Conservation (phyloP, 2,329 filamentous ascomycete genomes). For the Trichophyton mentagrophytes region DNA sequence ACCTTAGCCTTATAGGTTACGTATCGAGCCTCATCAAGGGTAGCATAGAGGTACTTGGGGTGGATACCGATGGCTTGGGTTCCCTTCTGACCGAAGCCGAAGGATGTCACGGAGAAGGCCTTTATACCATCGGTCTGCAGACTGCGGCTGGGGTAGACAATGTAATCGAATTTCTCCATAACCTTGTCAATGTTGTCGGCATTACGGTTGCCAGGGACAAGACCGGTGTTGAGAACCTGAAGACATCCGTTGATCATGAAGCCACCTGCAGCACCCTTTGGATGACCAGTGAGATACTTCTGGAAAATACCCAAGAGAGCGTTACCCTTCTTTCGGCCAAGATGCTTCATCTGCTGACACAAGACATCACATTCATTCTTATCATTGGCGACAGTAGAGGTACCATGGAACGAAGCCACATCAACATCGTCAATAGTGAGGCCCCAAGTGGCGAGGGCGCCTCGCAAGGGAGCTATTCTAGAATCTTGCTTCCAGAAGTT, state of each 20-base stretch:
- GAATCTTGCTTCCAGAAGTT: conserved; percentile 97
- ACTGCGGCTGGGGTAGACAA: conserved; percentile 87
- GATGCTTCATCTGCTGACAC: conserved; percentile 87
- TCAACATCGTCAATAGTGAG: conserved; percentile 91
- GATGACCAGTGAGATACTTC: conserved; percentile 96
- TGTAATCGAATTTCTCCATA: conserved; percentile 96
- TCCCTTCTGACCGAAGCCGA: conserved; percentile 98
- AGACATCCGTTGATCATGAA: conserved; percentile 99
- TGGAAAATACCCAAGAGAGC: conserved; percentile 96
- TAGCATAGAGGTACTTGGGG: conserved; percentile 86
- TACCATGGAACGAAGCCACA: conserved; percentile 97
- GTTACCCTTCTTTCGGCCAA: conserved; percentile 93
- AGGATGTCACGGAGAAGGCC: conserved; percentile 96
- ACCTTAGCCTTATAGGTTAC: conserved; percentile 76
- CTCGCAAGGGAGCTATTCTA: conserved; percentile 85
- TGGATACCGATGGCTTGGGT: conserved; percentile 95
- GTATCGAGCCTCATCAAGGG: conserved; percentile 79
- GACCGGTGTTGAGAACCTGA: conserved; percentile 83
- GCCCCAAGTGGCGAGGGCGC: conserved; percentile 93
- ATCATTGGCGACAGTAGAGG: conserved; percentile 95
- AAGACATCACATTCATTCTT: conserved; percentile 99
- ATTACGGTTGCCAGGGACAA: conserved; percentile 94
- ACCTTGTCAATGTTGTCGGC: conserved; percentile 92
- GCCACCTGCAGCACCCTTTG: conserved; percentile 95
- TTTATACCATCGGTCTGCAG: conserved; percentile 98